Percentiles rank a stretch among this genome's conserved stretches.
Conservation (phyloP, 2,329 filamentous ascomycete genomes). For the Didymella keratinophila region DNA sequence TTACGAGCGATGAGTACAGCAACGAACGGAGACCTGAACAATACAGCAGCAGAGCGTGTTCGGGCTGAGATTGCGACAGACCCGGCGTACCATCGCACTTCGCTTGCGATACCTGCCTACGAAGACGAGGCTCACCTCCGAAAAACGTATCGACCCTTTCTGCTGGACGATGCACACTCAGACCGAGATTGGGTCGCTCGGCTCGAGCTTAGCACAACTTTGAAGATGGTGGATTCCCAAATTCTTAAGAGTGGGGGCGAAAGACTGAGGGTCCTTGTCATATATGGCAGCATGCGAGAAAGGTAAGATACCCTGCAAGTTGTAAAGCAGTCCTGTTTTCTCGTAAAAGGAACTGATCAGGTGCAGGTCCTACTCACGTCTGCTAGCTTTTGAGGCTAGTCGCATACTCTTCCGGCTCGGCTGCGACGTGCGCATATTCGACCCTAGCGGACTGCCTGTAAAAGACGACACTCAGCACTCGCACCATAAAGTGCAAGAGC, state of each 20-base stretch:
- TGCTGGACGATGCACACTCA: conserved; percentile 53
- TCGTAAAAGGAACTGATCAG: not conserved
- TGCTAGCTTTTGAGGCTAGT: conserved; percentile 66
- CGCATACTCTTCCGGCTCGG: conserved; percentile 70
- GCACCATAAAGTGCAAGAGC: conserved; percentile 69
- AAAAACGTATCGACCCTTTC: conserved; percentile 64
- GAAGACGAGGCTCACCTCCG: conserved; percentile 60
- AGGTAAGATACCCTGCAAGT: not conserved
- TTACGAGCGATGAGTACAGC: conserved; percentile 10
- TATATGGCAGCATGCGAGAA: too few relatives aligned
- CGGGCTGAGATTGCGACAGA: conserved; percentile 23
- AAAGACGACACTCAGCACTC: conserved; percentile 67
- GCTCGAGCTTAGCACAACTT: conserved; percentile 63
- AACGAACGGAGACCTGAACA: conserved; percentile 37
- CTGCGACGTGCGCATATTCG: conserved; percentile 70
- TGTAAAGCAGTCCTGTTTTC: not conserved
- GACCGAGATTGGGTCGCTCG: conserved; percentile 63
- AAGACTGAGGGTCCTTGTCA: too few relatives aligned
- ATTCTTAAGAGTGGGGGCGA: not conserved
- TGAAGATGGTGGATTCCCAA: conserved; percentile 58
- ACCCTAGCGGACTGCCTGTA: conserved; percentile 65
- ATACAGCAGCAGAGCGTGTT: conserved; percentile 30
- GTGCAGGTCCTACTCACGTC: conserved; percentile 30
- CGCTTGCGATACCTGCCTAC: conserved; percentile 56
- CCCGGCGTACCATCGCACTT: conserved; percentile 21